A percentile compares a stretch with the other conserved stretches of the same genome.
Evolutionary conservation across 75 land plant genomes (phyloP).

Genomic region (Cupressus sempervirens): DNA sequence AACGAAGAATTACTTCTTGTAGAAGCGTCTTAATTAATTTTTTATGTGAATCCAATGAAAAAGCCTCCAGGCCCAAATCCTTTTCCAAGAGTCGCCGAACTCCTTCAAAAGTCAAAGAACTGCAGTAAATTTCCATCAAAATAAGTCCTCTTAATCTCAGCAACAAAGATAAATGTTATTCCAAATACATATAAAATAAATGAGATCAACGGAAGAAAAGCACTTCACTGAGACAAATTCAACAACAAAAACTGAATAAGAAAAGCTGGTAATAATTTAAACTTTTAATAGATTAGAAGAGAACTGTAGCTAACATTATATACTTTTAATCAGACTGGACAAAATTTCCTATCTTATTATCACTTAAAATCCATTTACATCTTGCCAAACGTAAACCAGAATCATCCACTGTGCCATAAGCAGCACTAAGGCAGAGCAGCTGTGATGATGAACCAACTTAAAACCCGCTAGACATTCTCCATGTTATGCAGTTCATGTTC

Average conservation of each 20-base stretch:
- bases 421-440: background rate
- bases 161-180: background rate
- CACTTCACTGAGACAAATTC: background rate
- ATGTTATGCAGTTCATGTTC: background rate
- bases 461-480: background rate
- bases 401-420: background rate
- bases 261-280: background rate
- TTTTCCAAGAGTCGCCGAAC: slow-evolving; percentile 62
- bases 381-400: background rate
- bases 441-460: background rate
- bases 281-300: background rate
- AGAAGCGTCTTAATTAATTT: slow-evolving; percentile 42
- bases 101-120: slow-evolving; percentile 59
- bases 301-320: background rate
- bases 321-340: background rate
- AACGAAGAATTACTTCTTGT: slow-evolving; percentile 37
- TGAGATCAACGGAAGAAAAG: background rate
- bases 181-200: background rate
- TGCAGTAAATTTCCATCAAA: slow-evolving; percentile 18
- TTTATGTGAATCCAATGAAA: slow-evolving; percentile 55
- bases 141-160: slow-evolving; percentile 2
- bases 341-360: background rate
- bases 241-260: background rate
- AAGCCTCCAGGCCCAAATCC: slow-evolving; percentile 52
- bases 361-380: background rate